Percentiles rank a stretch among this genome's conserved stretches.
phyloP scores from a whole-genome alignment of 1,139 yeast species.

The Saccharomycopsis hybrid region DNA sequence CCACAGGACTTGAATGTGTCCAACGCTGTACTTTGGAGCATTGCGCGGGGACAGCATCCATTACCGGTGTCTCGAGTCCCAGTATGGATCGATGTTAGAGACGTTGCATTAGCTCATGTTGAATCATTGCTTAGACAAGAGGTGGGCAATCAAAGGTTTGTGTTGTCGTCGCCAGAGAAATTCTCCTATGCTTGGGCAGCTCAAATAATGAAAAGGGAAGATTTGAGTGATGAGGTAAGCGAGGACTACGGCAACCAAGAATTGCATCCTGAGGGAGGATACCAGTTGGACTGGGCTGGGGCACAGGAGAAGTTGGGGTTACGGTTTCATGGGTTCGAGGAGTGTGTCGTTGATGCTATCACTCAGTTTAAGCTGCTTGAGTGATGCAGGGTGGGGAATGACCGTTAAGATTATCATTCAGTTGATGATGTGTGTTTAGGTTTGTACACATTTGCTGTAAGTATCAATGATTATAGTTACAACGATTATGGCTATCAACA shows the following conservation, averaged over 20 bases:
- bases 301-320: slow-evolving; percentile 24
- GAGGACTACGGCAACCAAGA: slow-evolving; percentile 16
- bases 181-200: slow-evolving; percentile 23
- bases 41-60: slow-evolving; percentile 19
- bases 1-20: slow-evolving; percentile 22
- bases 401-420: too few relatives aligned
- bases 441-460: too few relatives aligned
- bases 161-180: slow-evolving; percentile 25
- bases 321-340: slow-evolving; percentile 22
- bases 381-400: too few relatives aligned
- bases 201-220: slow-evolving; percentile 24
- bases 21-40: slow-evolving; percentile 21
- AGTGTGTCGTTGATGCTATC: slow-evolving; percentile 23
- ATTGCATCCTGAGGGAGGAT: slow-evolving; percentile 21
- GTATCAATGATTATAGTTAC: too few relatives aligned
- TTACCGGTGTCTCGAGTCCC: slow-evolving; percentile 24
- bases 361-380: slow-evolving; percentile 20
- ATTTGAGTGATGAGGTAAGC: slow-evolving; percentile 22
- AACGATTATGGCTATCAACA: too few relatives aligned
- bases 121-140: slow-evolving; percentile 34
- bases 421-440: too few relatives aligned
- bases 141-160: slow-evolving; percentile 30
- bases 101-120: slow-evolving; percentile 47
- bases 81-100: slow-evolving; percentile 43
- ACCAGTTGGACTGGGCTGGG: slow-evolving; percentile 23